Percentiles rank a stretch among this genome's conserved stretches.
These are phyloP conservation scores for Alternaria ethzedia DNA, from an alignment of 2,329 filamentous ascomycete genomes.

Conservation along the genomic window DNA sequence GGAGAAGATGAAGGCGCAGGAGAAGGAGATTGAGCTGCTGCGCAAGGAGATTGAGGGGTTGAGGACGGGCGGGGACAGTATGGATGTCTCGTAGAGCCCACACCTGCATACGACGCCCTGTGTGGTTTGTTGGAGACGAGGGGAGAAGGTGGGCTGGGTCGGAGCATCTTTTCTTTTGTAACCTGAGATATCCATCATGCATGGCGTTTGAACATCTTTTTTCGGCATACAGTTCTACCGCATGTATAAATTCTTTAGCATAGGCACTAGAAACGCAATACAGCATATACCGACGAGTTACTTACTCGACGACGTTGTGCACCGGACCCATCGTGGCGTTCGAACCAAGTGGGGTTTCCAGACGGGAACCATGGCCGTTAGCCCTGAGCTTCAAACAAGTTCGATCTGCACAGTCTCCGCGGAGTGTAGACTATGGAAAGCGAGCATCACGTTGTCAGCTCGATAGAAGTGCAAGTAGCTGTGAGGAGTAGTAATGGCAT, in stretches of 20 bases:
- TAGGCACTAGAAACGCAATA: not conserved
- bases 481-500: not conserved
- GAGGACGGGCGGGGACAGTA: conserved; percentile 20
- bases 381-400: not conserved
- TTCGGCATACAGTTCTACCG: not conserved
- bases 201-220: not conserved
- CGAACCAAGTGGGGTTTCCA: not conserved
- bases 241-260: not conserved
- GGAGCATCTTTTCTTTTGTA: not conserved
- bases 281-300: too few species aligned
- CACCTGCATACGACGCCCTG: not conserved
- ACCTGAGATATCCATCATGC: conserved; percentile 7
- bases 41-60: conserved; percentile 33
- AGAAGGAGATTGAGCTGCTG: conserved; percentile 36
- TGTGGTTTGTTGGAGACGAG: not conserved
- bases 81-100: conserved; percentile 29
- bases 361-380: not conserved
- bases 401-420: not conserved
- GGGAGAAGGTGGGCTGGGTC: not conserved
- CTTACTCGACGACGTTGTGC: not conserved
- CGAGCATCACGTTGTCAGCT: not conserved
- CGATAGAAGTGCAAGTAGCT: not conserved
- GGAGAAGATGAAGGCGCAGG: conserved; percentile 40
- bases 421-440: not conserved
- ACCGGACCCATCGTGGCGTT: not conserved